Evolutionary conservation across 805 yeast species (phyloP).

Genomic region (Candida broadrunensis): DNA sequence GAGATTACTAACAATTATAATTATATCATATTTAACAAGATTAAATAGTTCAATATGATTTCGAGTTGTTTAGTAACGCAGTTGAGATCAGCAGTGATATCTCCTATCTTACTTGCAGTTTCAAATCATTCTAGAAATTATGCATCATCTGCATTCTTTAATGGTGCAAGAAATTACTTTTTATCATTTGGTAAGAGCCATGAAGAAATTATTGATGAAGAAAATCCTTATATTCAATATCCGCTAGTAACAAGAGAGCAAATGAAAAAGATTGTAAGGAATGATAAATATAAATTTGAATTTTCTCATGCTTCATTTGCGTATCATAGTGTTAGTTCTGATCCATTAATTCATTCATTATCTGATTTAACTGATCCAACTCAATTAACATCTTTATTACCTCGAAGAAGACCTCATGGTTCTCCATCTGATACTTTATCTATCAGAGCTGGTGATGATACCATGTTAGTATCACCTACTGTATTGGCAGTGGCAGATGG

Average conservation of each 20-base stretch:
- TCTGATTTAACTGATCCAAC: constrained; percentile 51
- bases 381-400: constrained; percentile 41
- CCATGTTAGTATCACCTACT: constrained; percentile 53
- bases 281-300: constrained; percentile 41
- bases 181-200: constrained; percentile 12
- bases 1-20: too few relatives aligned
- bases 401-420: constrained; percentile 50
- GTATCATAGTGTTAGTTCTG: constrained; percentile 39
- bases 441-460: constrained; percentile 55
- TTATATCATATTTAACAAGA: too few relatives aligned
- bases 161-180: constrained; percentile 21
- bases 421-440: constrained; percentile 51
- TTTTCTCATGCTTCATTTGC: constrained; percentile 45
- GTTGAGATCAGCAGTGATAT: neutral
- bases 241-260: constrained; percentile 40
- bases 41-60: neutral
- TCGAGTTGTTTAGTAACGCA: neutral
- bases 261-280: constrained; percentile 27
- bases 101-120: neutral
- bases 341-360: constrained; percentile 44
- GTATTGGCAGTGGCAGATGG: constrained; percentile 57
- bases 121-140: neutral
- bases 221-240: constrained; percentile 37
- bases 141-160: constrained; percentile 9
- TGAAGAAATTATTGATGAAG: constrained; percentile 5